Base-by-base conservation (phyloP, 2,329 filamentous ascomycete species). In the Podosphaera fusca region DNA sequence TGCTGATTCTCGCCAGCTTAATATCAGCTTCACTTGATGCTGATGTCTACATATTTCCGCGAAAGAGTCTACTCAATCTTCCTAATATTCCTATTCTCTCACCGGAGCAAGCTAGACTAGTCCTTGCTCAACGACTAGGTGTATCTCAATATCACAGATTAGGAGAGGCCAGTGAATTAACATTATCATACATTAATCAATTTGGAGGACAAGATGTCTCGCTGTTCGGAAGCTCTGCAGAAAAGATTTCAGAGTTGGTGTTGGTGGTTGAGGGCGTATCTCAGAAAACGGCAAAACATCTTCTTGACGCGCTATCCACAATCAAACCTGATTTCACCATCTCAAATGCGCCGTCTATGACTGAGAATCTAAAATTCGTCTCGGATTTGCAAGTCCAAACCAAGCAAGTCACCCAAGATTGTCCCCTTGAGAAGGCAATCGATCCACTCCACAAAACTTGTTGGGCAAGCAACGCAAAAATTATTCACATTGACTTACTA, bases 201-300 rank as follows among this genome's bases (percentile, higher is more conserved):
- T 84, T 79, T 67, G 81, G 80, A 60, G 78, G 75, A 60, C 65
- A 70, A 35, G 68, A 74, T 5, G 62, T 69, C 56, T 67, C 72
- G 29, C 69, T 85, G 38, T 80, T 85, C 62, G 68, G 59, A 68
- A 47, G 33, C 30, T 47, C 55, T 34, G 52, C 58, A 46, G 59
- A 64, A 34, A 60, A 62, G 57, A 57, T 58, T 58, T 34, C 64
- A 60, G 80, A 85, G 67, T 72, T 84, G 45, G 68, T 84, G 33
- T 69, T 83, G 55, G 67, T 79, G 62, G 70, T 83, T 55, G 75
- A 82, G 64, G 78, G 80, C 63, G 70, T 76, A 68, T 74, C 71
- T 21, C 62, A 70, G 14, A 64, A 71, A 47, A 72, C 75, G 52
- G 70, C 73, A 55, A 62, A 67, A 55, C 61, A 65, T 46, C 57